Evolutionary conservation across 2,329 filamentous ascomycete genomes (phyloP), one percentile per base, ranked within the genome.

Genomic region (Fusarium sp.): DNA sequence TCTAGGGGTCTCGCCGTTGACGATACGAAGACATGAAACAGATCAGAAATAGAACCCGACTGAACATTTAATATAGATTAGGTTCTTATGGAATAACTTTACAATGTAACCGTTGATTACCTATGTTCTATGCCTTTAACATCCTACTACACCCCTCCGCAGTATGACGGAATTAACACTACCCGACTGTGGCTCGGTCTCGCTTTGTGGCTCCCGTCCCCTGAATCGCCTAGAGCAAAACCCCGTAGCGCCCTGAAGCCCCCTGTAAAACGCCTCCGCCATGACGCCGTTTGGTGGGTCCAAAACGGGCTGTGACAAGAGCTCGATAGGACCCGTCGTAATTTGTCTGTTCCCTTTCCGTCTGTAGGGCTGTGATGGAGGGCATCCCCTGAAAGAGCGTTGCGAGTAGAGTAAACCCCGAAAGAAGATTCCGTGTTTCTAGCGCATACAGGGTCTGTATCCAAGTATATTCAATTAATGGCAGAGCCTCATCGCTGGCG

Each of bases 201-300:
- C 41, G 48, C 15, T 57, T 46, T 31, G 31, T 48, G 27, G 27
- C 41, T 48, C 54, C 40, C 53, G 16, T 51, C 30, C 27, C 36
- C 27, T 13, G 37, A 10, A 18, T 53, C 15, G 18, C 54, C 54
- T 13, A 16, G 16, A 56, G 39, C 10, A 4, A 27, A 15, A 39
- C 41, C 41, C 31, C 23, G 31, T 30, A 46, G 43, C 43, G 37
- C 61, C 55, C 62, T 70, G 39, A 70, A 43, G 40, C 34, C 37
- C 67, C 67, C 59, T 57, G 63, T 36, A 68, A 48, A 41, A 43
- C 31, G 31, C 31, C 31, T 43, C 54, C 47, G 53, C 68, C 64
- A 71, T 71, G 65, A 71, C 68, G 68, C 68, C 41, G 13, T 31
- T 59, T 48, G 47, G 65, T 71, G 68, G 68, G 51, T 23, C 61